Evolutionary conservation across 2,329 filamentous ascomycete genomes (phyloP).

Genomic region (Gremmenia infestans): DNA sequence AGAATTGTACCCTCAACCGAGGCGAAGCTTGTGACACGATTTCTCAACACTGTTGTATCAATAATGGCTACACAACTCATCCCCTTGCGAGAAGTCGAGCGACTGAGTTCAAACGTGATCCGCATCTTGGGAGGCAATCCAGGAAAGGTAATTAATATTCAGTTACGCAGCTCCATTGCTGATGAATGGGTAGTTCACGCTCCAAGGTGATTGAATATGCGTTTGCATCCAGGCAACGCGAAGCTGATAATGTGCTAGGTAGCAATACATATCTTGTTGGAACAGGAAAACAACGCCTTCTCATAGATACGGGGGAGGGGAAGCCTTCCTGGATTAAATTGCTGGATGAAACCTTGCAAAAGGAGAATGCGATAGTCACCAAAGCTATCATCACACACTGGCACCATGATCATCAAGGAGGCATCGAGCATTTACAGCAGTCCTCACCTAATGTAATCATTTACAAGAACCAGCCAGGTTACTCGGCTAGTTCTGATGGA

Average conservation of each 20-base stretch:
- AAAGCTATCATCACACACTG: slow-evolving; percentile 80
- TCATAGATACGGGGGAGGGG: slow-evolving; percentile 89
- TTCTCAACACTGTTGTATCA: not conserved
- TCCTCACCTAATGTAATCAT: slow-evolving; percentile 59
- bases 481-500: slow-evolving; percentile 22
- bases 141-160: slow-evolving; percentile 55
- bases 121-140: slow-evolving; percentile 89
- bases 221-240: slow-evolving; percentile 33
- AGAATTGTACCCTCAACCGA: not conserved
- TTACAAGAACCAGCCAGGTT: slow-evolving; percentile 59
- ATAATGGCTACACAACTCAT: slow-evolving; percentile 30
- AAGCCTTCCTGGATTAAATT: slow-evolving; percentile 62
- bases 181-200: slow-evolving; percentile 43
- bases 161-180: slow-evolving; percentile 4
- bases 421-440: slow-evolving; percentile 63
- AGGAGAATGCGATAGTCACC: slow-evolving; percentile 65
- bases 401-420: slow-evolving; percentile 82
- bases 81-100: slow-evolving; percentile 64
- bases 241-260: slow-evolving; percentile 52
- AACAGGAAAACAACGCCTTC: slow-evolving; percentile 63
- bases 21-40: not conserved
- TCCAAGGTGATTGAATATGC: slow-evolving; percentile 47
- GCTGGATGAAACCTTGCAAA: slow-evolving; percentile 57
- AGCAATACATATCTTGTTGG: slow-evolving; percentile 96
- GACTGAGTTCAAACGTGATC: slow-evolving; percentile 71